Evolutionary conservation across 2,329 filamentous ascomycete species (phyloP).

Genomic region (Xylaria sp.): DNA sequence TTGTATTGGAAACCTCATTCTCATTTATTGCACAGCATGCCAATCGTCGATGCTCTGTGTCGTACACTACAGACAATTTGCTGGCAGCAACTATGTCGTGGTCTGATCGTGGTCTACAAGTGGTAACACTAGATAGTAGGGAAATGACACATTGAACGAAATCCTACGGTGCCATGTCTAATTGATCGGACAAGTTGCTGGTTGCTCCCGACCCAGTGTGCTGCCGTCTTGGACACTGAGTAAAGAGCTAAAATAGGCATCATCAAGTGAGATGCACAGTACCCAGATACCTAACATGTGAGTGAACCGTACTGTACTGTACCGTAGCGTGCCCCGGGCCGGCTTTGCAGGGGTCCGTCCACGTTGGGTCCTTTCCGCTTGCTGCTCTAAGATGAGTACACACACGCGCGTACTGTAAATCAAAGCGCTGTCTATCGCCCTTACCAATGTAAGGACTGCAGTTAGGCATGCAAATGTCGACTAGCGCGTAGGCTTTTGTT

Average conservation of each 20-base stretch:
- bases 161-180: conserved; percentile 6
- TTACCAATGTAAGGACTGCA: not conserved
- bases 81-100: conserved; percentile 19
- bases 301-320: not conserved
- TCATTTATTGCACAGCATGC: conserved; percentile 21
- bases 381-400: conserved; percentile 4
- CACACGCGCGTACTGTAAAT: not conserved
- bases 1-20: conserved; percentile 21
- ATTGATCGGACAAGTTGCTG: not conserved
- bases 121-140: conserved; percentile 20
- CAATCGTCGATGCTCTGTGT: conserved; percentile 22
- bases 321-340: not conserved
- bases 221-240: not conserved
- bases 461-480: not conserved
- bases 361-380: not conserved
- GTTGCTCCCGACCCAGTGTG: not conserved
- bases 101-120: conserved; percentile 2
- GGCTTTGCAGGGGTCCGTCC: not conserved
- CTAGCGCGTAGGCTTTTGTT: not conserved
- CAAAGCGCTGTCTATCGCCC: not conserved
- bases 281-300: not conserved
- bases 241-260: not conserved
- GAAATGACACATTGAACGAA: conserved; percentile 19
- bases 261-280: not conserved
- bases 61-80: conserved; percentile 22